A percentile compares a stretch with the other conserved stretches of the same genome.
Conservation (phyloP, 768 basidiomycete genomes). For the Tulasnella sp. region DNA sequence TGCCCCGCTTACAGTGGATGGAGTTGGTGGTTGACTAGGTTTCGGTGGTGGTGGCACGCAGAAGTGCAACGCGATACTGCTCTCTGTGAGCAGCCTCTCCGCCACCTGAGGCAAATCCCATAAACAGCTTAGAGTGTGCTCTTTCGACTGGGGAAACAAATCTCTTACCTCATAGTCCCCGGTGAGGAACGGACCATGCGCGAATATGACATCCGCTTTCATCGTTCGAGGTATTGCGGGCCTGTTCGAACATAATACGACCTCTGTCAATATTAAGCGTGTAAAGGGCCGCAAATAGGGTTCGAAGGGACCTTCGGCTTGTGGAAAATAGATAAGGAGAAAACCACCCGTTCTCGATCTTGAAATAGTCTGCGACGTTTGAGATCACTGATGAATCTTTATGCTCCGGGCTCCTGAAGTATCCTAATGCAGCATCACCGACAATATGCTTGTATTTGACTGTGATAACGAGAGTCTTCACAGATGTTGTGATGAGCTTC, state of each 20-base stretch:
- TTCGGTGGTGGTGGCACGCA: slow-evolving; percentile 28
- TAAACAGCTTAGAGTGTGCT: no score
- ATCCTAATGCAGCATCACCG: slow-evolving; percentile 21
- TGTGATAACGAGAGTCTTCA: slow-evolving; percentile 49
- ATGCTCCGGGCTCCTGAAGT: slow-evolving; percentile 51
- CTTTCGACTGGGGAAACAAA: slow-evolving; percentile 20
- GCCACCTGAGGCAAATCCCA: slow-evolving; percentile 56
- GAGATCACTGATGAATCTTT: slow-evolving; percentile 52
- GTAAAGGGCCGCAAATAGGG: background rate
- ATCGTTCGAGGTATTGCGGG: slow-evolving; percentile 52
- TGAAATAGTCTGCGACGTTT: slow-evolving; percentile 50
- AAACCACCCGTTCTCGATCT: slow-evolving; percentile 59
- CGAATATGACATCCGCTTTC: slow-evolving; percentile 56
- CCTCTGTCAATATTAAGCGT: background rate
- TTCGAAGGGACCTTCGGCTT: slow-evolving; percentile 26
- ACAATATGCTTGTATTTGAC: slow-evolving; percentile 28
- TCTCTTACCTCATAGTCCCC: slow-evolving; percentile 28
- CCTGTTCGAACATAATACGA: slow-evolving; percentile 23
- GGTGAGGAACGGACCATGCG: slow-evolving; percentile 51
- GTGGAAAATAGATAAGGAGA: slow-evolving; percentile 56
- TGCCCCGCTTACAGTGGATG: background rate
- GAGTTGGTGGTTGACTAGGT: background rate
- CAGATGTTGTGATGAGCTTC: slow-evolving; percentile 44
- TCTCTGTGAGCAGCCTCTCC: slow-evolving; percentile 46
- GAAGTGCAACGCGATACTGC: slow-evolving; percentile 42